These are phyloP conservation scores for Leptographium procerum DNA, from an alignment of 2,329 filamentous ascomycete genomes.

Conservation along the genomic window DNA sequence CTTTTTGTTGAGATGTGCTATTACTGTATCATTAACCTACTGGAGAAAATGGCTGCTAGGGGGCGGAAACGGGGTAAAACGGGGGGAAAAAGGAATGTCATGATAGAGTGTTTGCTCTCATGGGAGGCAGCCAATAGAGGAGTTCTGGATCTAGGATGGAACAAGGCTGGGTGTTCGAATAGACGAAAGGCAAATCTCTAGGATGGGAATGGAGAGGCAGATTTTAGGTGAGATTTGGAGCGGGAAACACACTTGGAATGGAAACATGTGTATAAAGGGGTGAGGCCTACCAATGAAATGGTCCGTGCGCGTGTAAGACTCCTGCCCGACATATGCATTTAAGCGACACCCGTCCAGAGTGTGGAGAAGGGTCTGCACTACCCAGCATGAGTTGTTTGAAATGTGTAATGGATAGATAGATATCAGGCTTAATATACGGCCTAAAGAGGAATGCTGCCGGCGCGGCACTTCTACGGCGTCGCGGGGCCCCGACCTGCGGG, in stretches of 20 bases:
- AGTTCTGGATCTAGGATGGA: not conserved
- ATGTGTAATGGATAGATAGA: no score
- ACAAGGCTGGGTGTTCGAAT: not conserved
- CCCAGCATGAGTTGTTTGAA: no score
- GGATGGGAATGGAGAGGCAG: not conserved
- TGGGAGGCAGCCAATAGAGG: not conserved
- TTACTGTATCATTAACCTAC: not conserved
- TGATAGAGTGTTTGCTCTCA: not conserved
- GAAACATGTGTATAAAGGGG: not conserved
- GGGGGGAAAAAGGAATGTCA: not conserved
- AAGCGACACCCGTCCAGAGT: no score
- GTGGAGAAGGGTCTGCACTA: no score
- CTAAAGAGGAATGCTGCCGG: slow-evolving; percentile 20
- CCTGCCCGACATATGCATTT: no score
- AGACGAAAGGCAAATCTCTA: not conserved
- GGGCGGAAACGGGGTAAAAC: no score
- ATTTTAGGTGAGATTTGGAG: not conserved
- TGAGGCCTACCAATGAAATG: not conserved
- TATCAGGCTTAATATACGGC: no score
- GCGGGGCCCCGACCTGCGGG: slow-evolving; percentile 20
- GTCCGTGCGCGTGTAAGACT: no score
- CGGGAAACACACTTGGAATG: not conserved
- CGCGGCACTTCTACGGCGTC: slow-evolving; percentile 13
- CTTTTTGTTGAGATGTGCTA: not conserved
- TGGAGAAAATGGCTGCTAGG: not conserved